Evolutionary conservation across 805 yeast species (phyloP).

Genomic region (Saccharomycopsis babjevae): DNA sequence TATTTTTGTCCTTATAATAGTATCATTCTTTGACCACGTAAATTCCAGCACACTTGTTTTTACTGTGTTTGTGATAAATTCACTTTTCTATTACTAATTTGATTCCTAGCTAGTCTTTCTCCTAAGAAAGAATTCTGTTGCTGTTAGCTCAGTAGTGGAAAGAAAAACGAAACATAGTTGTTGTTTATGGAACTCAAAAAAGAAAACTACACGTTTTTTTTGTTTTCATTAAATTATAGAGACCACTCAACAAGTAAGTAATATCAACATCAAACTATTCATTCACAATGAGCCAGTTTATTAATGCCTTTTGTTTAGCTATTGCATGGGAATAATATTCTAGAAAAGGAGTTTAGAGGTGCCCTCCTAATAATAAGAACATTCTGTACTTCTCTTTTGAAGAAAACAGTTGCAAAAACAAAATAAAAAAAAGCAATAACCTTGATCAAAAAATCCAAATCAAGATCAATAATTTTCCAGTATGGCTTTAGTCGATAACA

Average conservation of each 20-base stretch:
- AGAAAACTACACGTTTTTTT: not conserved
- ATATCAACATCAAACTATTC: not conserved
- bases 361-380: not conserved
- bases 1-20: not conserved
- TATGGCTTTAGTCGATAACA: not conserved
- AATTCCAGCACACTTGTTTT: not conserved
- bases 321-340: not conserved
- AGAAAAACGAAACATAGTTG: not conserved
- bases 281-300: not conserved
- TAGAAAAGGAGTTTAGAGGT: not conserved
- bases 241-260: not conserved
- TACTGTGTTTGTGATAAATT: not conserved
- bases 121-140: not conserved
- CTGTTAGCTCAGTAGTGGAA: conserved; percentile 1
- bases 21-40: too few relatives aligned
- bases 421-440: not conserved
- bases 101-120: not conserved
- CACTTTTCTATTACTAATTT: not conserved
- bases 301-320: not conserved
- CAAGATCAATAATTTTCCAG: not conserved
- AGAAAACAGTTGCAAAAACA: not conserved
- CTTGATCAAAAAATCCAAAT: not conserved
- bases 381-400: not conserved
- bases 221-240: not conserved
- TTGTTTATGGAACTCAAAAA: not conserved